Evolutionary conservation across 129 eudicot genomes (phyloP), one percentile per base, ranked within the genome.

Genomic region (Chrysanthemum lavandulifolium): DNA sequence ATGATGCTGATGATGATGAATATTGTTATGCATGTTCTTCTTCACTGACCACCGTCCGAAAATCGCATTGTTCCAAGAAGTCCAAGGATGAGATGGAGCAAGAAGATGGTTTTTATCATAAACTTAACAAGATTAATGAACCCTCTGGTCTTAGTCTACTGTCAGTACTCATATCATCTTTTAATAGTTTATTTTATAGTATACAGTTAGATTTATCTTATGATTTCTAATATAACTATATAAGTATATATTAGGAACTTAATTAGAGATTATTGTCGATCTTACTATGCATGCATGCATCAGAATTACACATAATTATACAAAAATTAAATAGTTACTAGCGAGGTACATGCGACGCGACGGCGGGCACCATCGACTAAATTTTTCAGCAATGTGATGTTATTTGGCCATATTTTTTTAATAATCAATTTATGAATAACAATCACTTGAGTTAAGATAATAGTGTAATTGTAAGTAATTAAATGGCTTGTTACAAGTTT

Each of bases 71-170:
- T 68, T 19, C 23, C 60, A 11, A 31, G 31, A 50, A 70, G 47
- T 36, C 70, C 3, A 67, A 19, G 78, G 13, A 73, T 45, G 71
- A 77, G 50, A 66, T 67, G 76, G 15, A 23, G 51, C 16, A 67
- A 19, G 51, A 8, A 27, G 83, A 80, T 51, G 54, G 59, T 33
- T 89, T 89, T 81, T 89, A 89, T 58, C 76, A 80, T 29, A 84
- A 80, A 56, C 86, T 86, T 43, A 68, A 58, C 62, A 86, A 76
- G 70, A 67, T 89, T 72, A 53, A 82, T 19, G 83, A 84, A 36
- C 67, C 89, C 6, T 77, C 92, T 1, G 89, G 92, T 19, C 92
- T 86, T 40, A 82, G 83, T 72, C 53, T 80, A 40, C 54, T 84
- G 96, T 89, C 48, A 84, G 89, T 73, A 7, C 1, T 33, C 47